These are phyloP conservation scores for Colletotrichum karsti DNA, from an alignment of 2,329 filamentous ascomycete genomes.

Conservation along the genomic window DNA sequence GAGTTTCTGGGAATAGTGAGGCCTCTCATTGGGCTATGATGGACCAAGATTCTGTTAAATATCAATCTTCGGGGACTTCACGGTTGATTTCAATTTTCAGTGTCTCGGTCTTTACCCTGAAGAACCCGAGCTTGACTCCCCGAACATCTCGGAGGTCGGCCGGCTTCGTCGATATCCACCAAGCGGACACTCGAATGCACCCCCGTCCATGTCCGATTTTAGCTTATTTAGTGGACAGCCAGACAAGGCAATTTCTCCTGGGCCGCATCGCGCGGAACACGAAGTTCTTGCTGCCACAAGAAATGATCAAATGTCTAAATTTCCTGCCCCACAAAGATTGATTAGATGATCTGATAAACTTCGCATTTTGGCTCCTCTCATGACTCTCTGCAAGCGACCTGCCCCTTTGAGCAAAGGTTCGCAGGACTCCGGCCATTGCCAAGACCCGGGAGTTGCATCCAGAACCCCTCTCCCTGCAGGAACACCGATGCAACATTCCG, in stretches of 20 bases:
- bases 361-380: not conserved
- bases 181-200: not conserved
- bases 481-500: not conserved
- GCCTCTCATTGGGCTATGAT: not conserved
- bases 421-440: not conserved
- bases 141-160: not conserved
- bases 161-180: not conserved
- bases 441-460: not conserved
- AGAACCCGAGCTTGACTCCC: no score
- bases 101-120: no score
- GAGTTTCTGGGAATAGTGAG: not conserved
- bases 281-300: not conserved
- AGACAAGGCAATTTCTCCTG: not conserved
- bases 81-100: no score
- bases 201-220: not conserved
- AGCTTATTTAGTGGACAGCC: not conserved
- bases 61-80: no score
- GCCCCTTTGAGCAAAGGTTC: conserved; percentile 4
- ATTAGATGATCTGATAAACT: conserved; percentile 27
- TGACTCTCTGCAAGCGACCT: conserved; percentile 12
- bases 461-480: not conserved
- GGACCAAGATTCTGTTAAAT: no score
- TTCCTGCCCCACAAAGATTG: conserved; percentile 1
- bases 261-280: not conserved
- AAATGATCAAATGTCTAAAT: not conserved